Evolutionary conservation across 148 eudicot genomes (phyloP), one percentile per base, ranked within the genome.

Genomic region (Rhododendron ovatum): DNA sequence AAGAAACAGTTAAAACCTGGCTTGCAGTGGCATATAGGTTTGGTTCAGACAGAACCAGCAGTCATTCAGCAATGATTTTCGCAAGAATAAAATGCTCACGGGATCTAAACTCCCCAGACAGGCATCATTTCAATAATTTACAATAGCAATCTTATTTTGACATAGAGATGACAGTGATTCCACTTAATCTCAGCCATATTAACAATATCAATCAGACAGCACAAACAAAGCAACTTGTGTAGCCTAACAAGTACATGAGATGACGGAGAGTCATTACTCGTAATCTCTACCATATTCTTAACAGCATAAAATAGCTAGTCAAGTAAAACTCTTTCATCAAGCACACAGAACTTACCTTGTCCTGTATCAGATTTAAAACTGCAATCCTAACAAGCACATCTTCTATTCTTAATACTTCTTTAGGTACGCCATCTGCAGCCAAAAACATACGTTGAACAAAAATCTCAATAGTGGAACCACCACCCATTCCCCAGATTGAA

Each of bases 361-460:
- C 96, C 85, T 92, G 89, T 74, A 93, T 90, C 75, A 94, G 89
- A 83, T 89, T 88, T 75, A 97, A 84, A 82, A 85, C 91, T 57
- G 95, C 94, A 84, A 97, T 88, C 91, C 99, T 90, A 79, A 91
- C 95, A 86, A 95, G 98, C 85, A 97, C 96, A 90, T 97, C 99
- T 82, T 91, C 90, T 87, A 97, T 89, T 88, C 96, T 86, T 48
- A 97, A 88, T 86, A 98, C 99, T 86, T 97, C 99, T 85, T 97
- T 97, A 28, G 98, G 98, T 78, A 95, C 98, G 90, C 98, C 98
- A 67, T 97, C 99, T 97, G 90, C 89, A 87, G 80, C 45, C 65
- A 89, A 83, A 78, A 86, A 12, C 33, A n/a, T 5, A 26, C 0
- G 57, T 51, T 55, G 55, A 65, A 85, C 22, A 69, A 86, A 43